Conservation (phyloP, 352 stramenopile genomes). For the Phytophthora cactorum region DNA sequence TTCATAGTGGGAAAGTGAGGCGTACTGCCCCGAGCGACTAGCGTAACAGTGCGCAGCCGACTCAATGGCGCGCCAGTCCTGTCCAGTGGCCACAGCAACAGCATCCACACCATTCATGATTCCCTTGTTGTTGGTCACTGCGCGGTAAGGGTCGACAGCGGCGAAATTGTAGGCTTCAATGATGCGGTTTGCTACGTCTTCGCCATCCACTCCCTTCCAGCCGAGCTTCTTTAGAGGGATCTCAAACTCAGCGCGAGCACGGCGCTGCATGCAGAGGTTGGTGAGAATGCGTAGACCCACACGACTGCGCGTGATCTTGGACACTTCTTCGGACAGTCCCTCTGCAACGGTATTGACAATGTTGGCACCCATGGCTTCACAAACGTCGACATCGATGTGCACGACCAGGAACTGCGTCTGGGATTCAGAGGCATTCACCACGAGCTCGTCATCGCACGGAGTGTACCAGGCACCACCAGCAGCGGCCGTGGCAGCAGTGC, state of each 20-base stretch:
- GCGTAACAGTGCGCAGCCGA: slow-evolving; percentile 84
- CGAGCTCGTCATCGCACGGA: slow-evolving; percentile 58
- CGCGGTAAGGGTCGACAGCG: slow-evolving; percentile 79
- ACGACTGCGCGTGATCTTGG: slow-evolving; percentile 64
- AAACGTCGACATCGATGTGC: slow-evolving; percentile 90
- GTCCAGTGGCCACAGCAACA: slow-evolving; percentile 79
- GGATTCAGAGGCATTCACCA: slow-evolving; percentile 45
- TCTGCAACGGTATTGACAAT: slow-evolving; percentile 91
- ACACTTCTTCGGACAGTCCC: slow-evolving; percentile 77
- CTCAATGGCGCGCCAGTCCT: slow-evolving; percentile 89
- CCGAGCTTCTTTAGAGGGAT: slow-evolving; percentile 79
- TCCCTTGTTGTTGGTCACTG: slow-evolving; percentile 91
- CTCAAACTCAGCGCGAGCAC: slow-evolving; percentile 68
- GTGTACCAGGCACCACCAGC: slow-evolving; percentile 61
- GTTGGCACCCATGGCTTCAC: slow-evolving; percentile 90
- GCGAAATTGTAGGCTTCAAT: slow-evolving; percentile 89
- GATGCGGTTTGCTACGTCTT: slow-evolving; percentile 77
- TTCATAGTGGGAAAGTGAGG: slow-evolving; percentile 83
- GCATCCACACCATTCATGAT: slow-evolving; percentile 91
- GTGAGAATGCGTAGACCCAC: slow-evolving; percentile 88
- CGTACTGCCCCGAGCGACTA: slow-evolving; percentile 78
- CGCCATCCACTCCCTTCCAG: slow-evolving; percentile 82
- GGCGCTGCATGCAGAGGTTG: slow-evolving; percentile 89
- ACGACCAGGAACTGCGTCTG: slow-evolving; percentile 72
- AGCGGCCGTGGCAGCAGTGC: slow-evolving; percentile 23